Conservation (phyloP, 2,329 filamentous ascomycete species). For the Pseudogymnoascus sp. region DNA sequence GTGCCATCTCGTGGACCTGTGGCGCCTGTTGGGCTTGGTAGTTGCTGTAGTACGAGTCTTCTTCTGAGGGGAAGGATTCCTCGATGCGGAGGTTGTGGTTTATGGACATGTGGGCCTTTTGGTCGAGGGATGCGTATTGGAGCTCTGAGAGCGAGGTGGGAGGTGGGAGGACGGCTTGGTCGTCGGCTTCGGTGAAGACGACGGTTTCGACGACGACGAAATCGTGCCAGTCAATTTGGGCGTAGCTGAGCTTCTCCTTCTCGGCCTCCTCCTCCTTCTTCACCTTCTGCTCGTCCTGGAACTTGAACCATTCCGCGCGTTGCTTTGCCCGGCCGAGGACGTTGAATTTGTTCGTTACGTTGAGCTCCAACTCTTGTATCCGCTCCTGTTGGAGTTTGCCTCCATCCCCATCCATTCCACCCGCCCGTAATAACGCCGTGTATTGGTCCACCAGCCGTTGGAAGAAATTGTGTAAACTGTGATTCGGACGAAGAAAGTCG, state of each 20-base stretch:
- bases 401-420: conserved; percentile 51
- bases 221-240: conserved; percentile 95
- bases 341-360: conserved; percentile 70
- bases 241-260: conserved; percentile 65
- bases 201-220: conserved; percentile 95
- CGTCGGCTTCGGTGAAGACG: conserved; percentile 81
- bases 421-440: conserved; percentile 62
- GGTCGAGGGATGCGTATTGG: conserved; percentile 88
- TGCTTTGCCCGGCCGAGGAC: conserved; percentile 74
- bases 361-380: conserved; percentile 63
- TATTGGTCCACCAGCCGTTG: conserved; percentile 90
- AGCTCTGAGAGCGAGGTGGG: conserved; percentile 85
- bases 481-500: conserved; percentile 88
- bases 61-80: conserved; percentile 83
- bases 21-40: conserved; percentile 30
- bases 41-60: conserved; percentile 51
- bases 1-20: conserved; percentile 29
- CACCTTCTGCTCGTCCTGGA: conserved; percentile 74
- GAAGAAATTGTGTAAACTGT: conserved; percentile 95
- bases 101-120: conserved; percentile 86
- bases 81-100: conserved; percentile 73
- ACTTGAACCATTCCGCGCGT: conserved; percentile 79
- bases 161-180: conserved; percentile 75
- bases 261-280: conserved; percentile 85
- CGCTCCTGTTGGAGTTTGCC: conserved; percentile 65